Evolutionary conservation across 2,329 filamentous ascomycete species (phyloP), one percentile per base, ranked within the genome.

Genomic region (Huntiella abstrusa): DNA sequence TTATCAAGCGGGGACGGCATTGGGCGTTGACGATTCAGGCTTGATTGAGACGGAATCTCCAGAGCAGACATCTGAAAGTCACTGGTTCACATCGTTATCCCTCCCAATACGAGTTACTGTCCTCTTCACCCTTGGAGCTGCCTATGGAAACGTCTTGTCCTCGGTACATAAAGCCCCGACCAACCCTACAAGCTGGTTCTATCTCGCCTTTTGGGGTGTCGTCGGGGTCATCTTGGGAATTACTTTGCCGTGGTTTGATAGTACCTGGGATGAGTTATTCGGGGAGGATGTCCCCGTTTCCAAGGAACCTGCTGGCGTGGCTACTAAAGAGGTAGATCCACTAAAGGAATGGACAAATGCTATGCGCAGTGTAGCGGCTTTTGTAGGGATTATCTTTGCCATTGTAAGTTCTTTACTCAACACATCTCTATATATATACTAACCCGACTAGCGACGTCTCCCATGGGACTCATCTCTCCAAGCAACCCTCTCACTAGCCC

Each of bases 381-480:
- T 77, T 60, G 67, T 73, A 13, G 73, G 73, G 37, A 74, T 76
- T 48, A 65, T 71, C 7, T 76, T 75, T 59, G 73, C 73, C 15
- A 92, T 98, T 67, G 85, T 92, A 66, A 50, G 59, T 51, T 17
- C 19, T 28, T 36, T 44, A 7, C 37, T 28, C n/a, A 2, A 11
- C 11, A 10, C 17, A 22, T 37, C 17, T 19, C 5, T 16, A 19
- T n/a, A 15, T 28, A 22, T 15, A 6, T 37, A n/a, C 22, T 38
- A 28, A 2, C 15, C 4, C 7, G 12, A 16, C 28, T 33, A 47
- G 46, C 46, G 46, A 19, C 46, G 46, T n/a, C 73, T 95, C 7
- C 83, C 85, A 1, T 98, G 91, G 91, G 74, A 87, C 55, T 95
- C 87, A 6, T 91, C 86, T 1, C 75, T 94, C n/a, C 91, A 98